phyloP scores from a whole-genome alignment of 345 rosid genomes.

The Eucalyptus erythrocorys region DNA sequence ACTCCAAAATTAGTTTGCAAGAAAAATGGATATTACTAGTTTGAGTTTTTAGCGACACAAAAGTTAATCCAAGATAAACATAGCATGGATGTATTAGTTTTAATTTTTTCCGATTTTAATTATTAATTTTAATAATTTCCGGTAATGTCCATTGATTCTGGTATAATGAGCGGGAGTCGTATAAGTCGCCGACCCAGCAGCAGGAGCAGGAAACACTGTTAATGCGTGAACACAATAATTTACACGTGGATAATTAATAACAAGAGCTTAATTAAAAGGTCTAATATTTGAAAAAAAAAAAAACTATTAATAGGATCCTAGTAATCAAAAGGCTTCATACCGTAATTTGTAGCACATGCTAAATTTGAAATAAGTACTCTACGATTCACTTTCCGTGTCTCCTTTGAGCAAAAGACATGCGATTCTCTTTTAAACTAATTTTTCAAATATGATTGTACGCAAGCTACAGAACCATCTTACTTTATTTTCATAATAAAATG shows the following conservation, averaged over 20 bases:
- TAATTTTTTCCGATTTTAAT: neutral
- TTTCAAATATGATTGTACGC: fast-evolving
- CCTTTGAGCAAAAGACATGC: neutral
- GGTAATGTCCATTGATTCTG: neutral
- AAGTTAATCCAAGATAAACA: neutral
- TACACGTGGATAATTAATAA: neutral
- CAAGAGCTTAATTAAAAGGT: neutral
- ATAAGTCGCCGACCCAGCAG: neutral
- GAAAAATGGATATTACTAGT: neutral
- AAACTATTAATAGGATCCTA: neutral
- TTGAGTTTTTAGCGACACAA: neutral
- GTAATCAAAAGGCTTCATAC: neutral
- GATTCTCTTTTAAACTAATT: neutral
- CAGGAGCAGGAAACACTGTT: neutral
- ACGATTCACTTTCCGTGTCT: neutral
- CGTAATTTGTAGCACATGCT: neutral
- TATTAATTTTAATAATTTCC: neutral
- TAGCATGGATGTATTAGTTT: fast-evolving
- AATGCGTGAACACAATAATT: neutral
- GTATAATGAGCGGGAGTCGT: neutral
- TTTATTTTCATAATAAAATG: neutral
- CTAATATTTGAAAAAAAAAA: neutral
- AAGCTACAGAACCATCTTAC: neutral
- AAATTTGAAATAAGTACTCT: neutral
- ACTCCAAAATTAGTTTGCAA: neutral